Conservation (phyloP, 495 filamentous ascomycete genomes). For the Extremus antarcticus region DNA sequence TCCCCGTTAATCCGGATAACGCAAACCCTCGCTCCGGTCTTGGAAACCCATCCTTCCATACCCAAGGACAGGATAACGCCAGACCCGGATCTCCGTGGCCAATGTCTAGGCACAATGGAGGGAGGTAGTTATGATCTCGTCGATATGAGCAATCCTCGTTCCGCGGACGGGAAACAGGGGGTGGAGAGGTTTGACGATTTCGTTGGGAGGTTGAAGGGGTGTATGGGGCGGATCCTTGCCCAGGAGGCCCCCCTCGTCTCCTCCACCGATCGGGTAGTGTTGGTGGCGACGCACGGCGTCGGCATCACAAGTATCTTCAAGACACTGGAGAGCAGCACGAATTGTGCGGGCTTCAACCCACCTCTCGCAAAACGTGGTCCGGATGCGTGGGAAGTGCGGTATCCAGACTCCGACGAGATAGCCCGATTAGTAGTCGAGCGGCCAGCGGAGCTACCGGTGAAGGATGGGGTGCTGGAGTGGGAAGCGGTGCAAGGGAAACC, state of each 20-base stretch:
- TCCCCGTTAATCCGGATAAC: neutral
- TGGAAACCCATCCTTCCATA: neutral
- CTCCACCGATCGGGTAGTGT: neutral
- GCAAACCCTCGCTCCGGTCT: neutral
- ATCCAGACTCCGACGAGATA: neutral
- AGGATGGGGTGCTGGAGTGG: neutral
- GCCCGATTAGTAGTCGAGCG: neutral
- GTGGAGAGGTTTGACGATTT: neutral
- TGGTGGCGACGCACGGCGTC: neutral
- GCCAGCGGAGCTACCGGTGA: neutral
- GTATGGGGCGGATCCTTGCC: neutral
- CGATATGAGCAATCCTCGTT: neutral
- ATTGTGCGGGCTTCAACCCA: neutral
- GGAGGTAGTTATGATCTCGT: slow-evolving; percentile 1
- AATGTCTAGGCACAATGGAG: neutral
- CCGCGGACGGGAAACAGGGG: neutral
- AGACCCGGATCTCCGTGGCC: neutral
- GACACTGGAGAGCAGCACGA: neutral
- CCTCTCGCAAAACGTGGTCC: neutral
- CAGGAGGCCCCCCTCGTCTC: neutral
- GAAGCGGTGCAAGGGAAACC: neutral
- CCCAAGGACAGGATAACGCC: neutral
- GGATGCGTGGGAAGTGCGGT: neutral
- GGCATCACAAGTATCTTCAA: neutral
- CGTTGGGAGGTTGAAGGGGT: neutral